Conservation (phyloP, 2,329 filamentous ascomycete species). For the Claviceps pazoutovae region DNA sequence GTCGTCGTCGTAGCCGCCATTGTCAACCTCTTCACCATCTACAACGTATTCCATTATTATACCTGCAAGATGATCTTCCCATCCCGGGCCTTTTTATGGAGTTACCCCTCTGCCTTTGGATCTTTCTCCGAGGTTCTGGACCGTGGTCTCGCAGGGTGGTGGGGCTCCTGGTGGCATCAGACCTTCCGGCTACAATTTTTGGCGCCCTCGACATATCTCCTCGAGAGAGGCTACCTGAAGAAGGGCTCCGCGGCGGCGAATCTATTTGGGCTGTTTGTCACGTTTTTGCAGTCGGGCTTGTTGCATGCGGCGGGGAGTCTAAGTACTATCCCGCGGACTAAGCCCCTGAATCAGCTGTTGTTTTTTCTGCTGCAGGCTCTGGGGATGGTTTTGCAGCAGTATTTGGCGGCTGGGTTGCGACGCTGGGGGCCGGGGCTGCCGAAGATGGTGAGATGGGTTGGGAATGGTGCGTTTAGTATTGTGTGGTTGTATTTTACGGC, state of each 20-base stretch:
- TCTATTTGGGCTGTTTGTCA: conserved; percentile 18
- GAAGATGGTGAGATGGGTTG: conserved; percentile 28
- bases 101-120: conserved; percentile 42
- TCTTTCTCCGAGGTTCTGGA: conserved; percentile 42
- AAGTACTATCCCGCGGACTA: conserved; percentile 42
- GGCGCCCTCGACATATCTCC: conserved; percentile 39
- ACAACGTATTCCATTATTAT: conserved; percentile 42
- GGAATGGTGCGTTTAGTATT: conserved; percentile 49
- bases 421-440: conserved; percentile 26
- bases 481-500: conserved; percentile 57
- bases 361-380: conserved; percentile 64
- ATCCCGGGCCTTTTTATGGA: conserved; percentile 34
- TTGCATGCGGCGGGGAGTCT: conserved; percentile 60
- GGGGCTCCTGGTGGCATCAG: conserved; percentile 86
- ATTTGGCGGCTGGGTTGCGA: conserved; percentile 20
- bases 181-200: conserved; percentile 64
- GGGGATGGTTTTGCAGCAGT: conserved; percentile 48
- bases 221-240: conserved; percentile 24
- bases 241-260: conserved; percentile 14
- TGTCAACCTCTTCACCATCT: conserved; percentile 42
- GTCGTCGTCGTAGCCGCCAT: conserved; percentile 46
- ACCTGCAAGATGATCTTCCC: conserved; percentile 38
- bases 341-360: conserved; percentile 37
- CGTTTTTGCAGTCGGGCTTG: conserved; percentile 50
- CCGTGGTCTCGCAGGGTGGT: conserved; percentile 64